Base-by-base conservation (phyloP, 345 rosid species). In the Garcia nutans region DNA sequence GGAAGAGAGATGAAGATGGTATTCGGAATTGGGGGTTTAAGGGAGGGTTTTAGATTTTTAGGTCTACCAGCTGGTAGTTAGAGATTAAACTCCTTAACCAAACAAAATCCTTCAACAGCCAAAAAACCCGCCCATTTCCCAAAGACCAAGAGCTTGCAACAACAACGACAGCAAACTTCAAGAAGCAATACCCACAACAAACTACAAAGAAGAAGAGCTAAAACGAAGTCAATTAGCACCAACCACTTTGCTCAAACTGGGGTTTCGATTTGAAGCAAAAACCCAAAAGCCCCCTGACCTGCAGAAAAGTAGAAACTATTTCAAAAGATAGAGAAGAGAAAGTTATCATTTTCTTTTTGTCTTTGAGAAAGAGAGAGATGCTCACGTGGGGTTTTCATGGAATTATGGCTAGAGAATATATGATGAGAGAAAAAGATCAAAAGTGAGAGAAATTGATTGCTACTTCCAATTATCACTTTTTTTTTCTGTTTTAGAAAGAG, bases 11-110 rank as follows among this genome's bases (percentile, higher is more conserved):
- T 44, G 66, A 63, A 11, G 49, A 69, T 72, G 71, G 71, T 63
- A 28, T 59, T 74, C 64, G 58, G 72, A 81, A 1, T 16, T 76
- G 41, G 84, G 79, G 83, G 84, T 87, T 89, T 84, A 85, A 83
- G 78, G 42, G 79, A 81, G 79, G 86, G 85, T 82, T 90, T 93
- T 37, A 37, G 41, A 37, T 37, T 37, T 37, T 37, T 91, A 95
- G 98, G 91, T 94, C 94, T 74, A 92, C 99, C 98, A 88, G 90
- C 99, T 93, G 92, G 93, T 95, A 31, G 90, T 90, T 82, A 88
- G 83, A 80, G 92, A 93, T 88, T 82, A 88, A 87, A 84, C 87
- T 83, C 87, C 84, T 85, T 78, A 86, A 92, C 94, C 90, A 90
- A 85, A 88, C 84, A 77, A 74, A 75, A 61, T 65, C 81, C 70